Evolutionary conservation across 345 rosid genomes (phyloP), one percentile per base, ranked within the genome.

Genomic region (Camelina hispida): DNA sequence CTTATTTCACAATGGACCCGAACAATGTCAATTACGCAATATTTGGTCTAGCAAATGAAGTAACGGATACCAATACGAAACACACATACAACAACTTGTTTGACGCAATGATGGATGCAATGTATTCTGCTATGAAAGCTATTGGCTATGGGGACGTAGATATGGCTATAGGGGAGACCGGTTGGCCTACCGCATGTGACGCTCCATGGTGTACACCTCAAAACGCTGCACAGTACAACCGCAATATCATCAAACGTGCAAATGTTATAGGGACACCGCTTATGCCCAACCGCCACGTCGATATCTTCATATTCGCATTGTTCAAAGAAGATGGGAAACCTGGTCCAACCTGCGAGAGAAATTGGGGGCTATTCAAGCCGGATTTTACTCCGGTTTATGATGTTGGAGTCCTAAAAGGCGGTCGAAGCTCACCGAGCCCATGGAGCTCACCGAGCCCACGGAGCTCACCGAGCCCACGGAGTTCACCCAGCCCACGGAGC

Each of bases 281-380:
- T 9, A 67, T 58, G 72, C 79, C 79, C 56, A 17, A 85, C 1
- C 85, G 82, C 17, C 76, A 85, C 47, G 69, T 91, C 2, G 86
- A 85, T 42, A 91, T 89, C 1, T 87, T 70, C 75, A 5, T 93
- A 43, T 93, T 91, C 56, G 93, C 98, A 3, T 77, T 93, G 62
- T 93, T 93, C 60, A 93, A 93, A 28, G 97, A 93, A 83, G 73
- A 93, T 43, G 79, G 84, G 9, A 93, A 93, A 71, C 0, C 79
- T 14, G 98, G 97, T 11, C 88, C 93, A 23, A 88, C 91, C 0
- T 71, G 86, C 1, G 97, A 91, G 80, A 72, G 86, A 70, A 89
- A 91, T 53, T 93, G 87, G 78, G 97, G 98, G 11, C 73, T 93
- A 17, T 91, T 93, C 54, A 86, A 86, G 77, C 93, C 98, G 0